Conservation (phyloP, 139 green algal species). For the Nannochloris sp. region DNA sequence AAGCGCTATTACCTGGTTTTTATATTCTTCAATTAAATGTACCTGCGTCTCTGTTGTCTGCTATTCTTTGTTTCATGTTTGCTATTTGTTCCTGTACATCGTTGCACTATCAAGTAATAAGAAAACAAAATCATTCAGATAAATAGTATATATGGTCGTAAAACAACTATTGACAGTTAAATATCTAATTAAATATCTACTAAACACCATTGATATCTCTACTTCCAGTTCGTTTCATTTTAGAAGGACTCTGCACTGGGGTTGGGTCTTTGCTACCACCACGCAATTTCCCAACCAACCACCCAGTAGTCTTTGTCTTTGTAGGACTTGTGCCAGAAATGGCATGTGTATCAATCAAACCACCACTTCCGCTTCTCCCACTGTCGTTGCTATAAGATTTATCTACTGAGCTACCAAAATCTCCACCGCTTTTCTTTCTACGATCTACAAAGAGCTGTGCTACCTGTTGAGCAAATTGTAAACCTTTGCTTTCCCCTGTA, state of each 20-base stretch:
- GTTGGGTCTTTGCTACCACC: neutral
- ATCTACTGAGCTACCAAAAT: no score
- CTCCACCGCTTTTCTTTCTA: neutral
- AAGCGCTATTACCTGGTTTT: neutral
- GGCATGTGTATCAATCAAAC: no score
- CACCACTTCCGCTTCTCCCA: neutral
- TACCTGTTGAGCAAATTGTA: slow-evolving; percentile 22
- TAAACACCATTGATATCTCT: no score
- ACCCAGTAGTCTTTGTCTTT: neutral
- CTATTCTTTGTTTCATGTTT: neutral
- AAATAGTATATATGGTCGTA: no score
- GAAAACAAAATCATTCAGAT: no score
- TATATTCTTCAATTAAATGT: no score
- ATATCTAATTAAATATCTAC: no score
- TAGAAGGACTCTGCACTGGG: neutral
- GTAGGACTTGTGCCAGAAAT: neutral
- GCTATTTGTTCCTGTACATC: neutral
- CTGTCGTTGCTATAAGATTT: neutral
- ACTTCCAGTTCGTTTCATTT: no score
- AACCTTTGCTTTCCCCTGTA: neutral
- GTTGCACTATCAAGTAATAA: no score
- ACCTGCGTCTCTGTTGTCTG: neutral
- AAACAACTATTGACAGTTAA: no score
- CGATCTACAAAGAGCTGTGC: slow-evolving; percentile 28
- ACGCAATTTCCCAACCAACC: neutral